Base-by-base conservation (phyloP, 768 basidiomycete genomes). In the Rhodosporidiobolus odoratus region DNA sequence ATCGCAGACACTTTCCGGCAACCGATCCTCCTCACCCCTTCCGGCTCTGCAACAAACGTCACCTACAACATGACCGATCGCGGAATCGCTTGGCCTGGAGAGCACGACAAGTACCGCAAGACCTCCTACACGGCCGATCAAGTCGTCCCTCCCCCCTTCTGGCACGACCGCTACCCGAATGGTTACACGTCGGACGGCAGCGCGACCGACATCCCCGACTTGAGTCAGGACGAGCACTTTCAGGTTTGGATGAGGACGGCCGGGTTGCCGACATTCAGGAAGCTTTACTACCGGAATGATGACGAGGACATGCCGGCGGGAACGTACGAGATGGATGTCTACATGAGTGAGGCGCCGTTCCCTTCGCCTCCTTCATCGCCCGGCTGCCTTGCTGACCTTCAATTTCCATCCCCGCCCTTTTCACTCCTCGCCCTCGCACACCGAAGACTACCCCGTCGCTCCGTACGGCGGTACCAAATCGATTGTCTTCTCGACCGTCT, bases 161-260 rank as follows among this genome's bases (percentile, higher is more conserved):
- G 96, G 96, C 79, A 75, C 1, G 77, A 79, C 40, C 84, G 84
- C 64, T 97, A 83, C 81, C 91, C 92, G 1, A 79, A 89, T 70
- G 84, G 84, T 65, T 97, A 96, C 80, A 86, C 86, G 6, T 78
- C 81, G 2, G 80, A 80, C 87, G 54, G 54, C 1, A 30, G n/a
- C 52, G 65, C 27, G 32, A 65, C 17, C n/a, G 47, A 65, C 37
- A 52, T 88, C 27, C 94, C 92, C 2, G 82, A 96, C 77, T 82
- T 98, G 43, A 81, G 83, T 62, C 74, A 75, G 3, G 88, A 98
- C 77, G 90, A 97, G 80, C 93, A 90, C 76, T 98, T 99, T 83
- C 95, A 98, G 81, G 64, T 65, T 2, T 99, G 96, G 96, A 99
- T 99, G 96, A 86, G 95, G 68, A 96, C 94, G 3, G 92, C 96